Evolutionary conservation across 1,284 basidiomycete genomes (phyloP).

Genomic region (Ustilago vetiveriae): DNA sequence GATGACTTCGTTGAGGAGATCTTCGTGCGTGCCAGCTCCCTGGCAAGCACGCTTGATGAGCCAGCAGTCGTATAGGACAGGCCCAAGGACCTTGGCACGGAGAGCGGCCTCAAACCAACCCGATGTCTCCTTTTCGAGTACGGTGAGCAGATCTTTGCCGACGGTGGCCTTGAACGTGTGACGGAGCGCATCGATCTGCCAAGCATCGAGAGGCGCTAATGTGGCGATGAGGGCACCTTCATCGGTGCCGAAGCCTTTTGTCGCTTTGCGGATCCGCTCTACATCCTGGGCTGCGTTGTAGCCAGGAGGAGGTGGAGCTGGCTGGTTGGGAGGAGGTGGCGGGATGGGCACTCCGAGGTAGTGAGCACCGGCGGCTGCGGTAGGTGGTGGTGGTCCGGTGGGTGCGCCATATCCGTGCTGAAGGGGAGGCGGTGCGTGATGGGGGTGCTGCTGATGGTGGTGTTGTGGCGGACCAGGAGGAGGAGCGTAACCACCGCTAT

Average conservation of each 20-base stretch:
- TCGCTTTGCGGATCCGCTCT: constrained; percentile 63
- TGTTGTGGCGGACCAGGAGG: constrained; percentile 32
- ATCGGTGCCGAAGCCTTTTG: constrained; percentile 65
- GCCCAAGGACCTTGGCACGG: constrained; percentile 57
- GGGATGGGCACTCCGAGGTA: constrained; percentile 60
- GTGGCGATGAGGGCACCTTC: constrained; percentile 54
- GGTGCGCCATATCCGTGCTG: constrained; percentile 49
- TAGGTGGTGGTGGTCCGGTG: constrained; percentile 15
- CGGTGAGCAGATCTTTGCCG: constrained; percentile 60
- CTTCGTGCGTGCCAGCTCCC: constrained; percentile 65
- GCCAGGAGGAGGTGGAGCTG: constrained; percentile 53
- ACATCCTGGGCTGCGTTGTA: constrained; percentile 59
- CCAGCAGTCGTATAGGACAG: constrained; percentile 62
- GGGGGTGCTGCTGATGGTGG: constrained; percentile 12
- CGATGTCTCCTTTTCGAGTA: constrained; percentile 64
- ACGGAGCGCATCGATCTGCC: constrained; percentile 56
- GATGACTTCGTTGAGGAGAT: constrained; percentile 64
- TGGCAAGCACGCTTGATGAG: constrained; percentile 61
- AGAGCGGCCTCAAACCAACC: constrained; percentile 63
- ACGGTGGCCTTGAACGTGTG: constrained; percentile 59
- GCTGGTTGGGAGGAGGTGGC: constrained; percentile 55
- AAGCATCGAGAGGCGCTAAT: constrained; percentile 58
- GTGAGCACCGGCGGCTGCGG: constrained; percentile 17
- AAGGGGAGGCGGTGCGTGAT: constrained; percentile 25
- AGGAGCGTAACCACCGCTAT: constrained; percentile 31